Evolutionary conservation across 768 basidiomycete species (phyloP).

Genomic region (Russula sp.): DNA sequence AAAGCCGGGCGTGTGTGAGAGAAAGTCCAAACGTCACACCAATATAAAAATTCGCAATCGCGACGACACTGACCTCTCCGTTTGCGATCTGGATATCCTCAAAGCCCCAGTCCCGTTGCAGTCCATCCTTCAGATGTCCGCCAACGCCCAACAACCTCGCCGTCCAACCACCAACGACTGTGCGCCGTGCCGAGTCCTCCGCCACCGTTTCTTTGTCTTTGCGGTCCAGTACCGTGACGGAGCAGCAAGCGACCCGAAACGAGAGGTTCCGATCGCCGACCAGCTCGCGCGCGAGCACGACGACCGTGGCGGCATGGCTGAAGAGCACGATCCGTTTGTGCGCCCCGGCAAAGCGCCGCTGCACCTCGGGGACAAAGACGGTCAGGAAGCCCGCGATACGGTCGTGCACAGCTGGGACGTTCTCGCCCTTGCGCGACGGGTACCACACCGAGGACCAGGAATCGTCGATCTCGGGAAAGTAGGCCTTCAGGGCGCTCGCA

Average conservation of each 20-base stretch:
- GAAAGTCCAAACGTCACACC: background rate
- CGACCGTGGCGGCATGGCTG: slow-evolving; percentile 69
- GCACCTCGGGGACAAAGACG: slow-evolving; percentile 45
- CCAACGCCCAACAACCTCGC: slow-evolving; percentile 45
- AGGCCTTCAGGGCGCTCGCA: slow-evolving; percentile 43
- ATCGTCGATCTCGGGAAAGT: slow-evolving; percentile 54
- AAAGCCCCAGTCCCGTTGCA: slow-evolving; percentile 73
- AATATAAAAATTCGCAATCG: background rate
- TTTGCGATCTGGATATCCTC: slow-evolving; percentile 57
- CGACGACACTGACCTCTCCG: slow-evolving; percentile 20
- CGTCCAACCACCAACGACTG: slow-evolving; percentile 41
- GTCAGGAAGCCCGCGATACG: slow-evolving; percentile 47
- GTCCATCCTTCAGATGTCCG: slow-evolving; percentile 48
- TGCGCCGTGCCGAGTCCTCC: slow-evolving; percentile 14
- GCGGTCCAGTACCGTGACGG: slow-evolving; percentile 50
- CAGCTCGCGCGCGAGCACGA: slow-evolving; percentile 56
- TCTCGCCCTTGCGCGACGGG: slow-evolving; percentile 68
- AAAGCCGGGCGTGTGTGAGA: background rate
- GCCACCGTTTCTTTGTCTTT: slow-evolving; percentile 19
- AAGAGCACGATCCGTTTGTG: slow-evolving; percentile 54
- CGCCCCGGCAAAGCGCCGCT: slow-evolving; percentile 35
- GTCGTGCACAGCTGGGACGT: slow-evolving; percentile 51
- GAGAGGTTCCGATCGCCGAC: slow-evolving; percentile 37
- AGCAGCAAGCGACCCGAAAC: slow-evolving; percentile 63
- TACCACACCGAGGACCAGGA: slow-evolving; percentile 58